Percentiles rank a stretch among this genome's conserved stretches.
These are phyloP conservation scores for Neoboletus brunneissimus DNA, from an alignment of 768 basidiomycete species.

Conservation along the genomic window DNA sequence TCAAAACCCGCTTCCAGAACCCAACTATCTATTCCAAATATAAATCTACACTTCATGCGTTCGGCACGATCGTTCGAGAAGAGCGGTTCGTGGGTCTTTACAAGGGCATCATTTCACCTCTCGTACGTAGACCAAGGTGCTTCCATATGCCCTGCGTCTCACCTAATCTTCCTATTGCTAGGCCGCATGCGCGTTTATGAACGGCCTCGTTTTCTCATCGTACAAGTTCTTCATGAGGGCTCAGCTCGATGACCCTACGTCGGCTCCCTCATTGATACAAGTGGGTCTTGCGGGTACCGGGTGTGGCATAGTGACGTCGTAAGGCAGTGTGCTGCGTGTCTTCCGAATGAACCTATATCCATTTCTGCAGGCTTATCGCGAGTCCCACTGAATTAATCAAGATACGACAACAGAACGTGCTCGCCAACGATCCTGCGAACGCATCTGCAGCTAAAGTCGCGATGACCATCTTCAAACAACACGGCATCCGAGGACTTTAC, in stretches of 20 bases:
- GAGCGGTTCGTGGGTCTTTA: conserved; percentile 67
- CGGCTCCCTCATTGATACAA: conserved; percentile 64
- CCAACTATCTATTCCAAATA: conserved; percentile 57
- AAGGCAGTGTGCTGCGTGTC: conserved; percentile 29
- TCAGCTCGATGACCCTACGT: conserved; percentile 48
- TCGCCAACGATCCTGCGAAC: conserved; percentile 31
- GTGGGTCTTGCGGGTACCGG: conserved; percentile 77
- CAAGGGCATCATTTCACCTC: conserved; percentile 76
- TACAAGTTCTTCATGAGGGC: conserved; percentile 76
- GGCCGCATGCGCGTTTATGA: conserved; percentile 73
- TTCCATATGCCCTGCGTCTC: not conserved
- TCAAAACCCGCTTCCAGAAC: conserved; percentile 80
- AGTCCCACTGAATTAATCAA: conserved; percentile 88
- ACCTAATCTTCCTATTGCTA: conserved; percentile 22
- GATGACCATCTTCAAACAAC: conserved; percentile 47
- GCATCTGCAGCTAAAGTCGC: conserved; percentile 55
- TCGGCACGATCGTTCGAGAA: conserved; percentile 65
- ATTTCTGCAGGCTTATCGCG: conserved; percentile 57
- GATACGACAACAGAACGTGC: conserved; percentile 70
- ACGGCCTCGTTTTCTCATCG: conserved; percentile 82
- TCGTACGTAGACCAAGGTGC: conserved; percentile 45
- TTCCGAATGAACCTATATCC: not conserved
- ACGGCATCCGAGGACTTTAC: conserved; percentile 68
- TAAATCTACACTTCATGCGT: conserved; percentile 59
- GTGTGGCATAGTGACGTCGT: conserved; percentile 80